Conservation (phyloP, 805 yeast species). For the Zygotorulaspora danielsina region DNA sequence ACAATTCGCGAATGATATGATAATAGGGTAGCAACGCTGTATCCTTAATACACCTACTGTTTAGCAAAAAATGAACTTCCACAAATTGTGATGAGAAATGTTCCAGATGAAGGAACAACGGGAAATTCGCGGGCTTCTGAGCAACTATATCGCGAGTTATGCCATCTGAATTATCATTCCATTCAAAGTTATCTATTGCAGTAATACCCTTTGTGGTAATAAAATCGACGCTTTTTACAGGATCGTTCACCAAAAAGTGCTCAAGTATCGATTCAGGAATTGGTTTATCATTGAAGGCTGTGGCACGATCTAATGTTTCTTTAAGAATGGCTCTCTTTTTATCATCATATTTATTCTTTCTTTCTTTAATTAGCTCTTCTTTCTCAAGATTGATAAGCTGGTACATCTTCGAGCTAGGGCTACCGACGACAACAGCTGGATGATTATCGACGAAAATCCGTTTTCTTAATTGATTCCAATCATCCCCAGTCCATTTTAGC, state of each 20-base stretch:
- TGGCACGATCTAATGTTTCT: conserved; percentile 55
- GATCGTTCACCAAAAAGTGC: conserved; percentile 67
- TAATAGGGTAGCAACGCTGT: conserved; percentile 57
- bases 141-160: conserved; percentile 26
- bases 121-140: conserved; percentile 46
- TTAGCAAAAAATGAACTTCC: conserved; percentile 57
- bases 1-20: conserved; percentile 60
- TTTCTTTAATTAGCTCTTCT: conserved; percentile 45
- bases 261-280: conserved; percentile 67
- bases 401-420: conserved; percentile 60
- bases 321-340: conserved; percentile 54
- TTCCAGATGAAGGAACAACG: conserved; percentile 74
- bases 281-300: conserved; percentile 61
- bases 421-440: conserved; percentile 63
- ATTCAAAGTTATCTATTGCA: conserved; percentile 46
- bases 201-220: conserved; percentile 63
- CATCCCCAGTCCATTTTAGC: conserved; percentile 52
- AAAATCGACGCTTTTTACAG: conserved; percentile 61
- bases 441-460: conserved; percentile 55
- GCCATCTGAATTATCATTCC: conserved; percentile 32
- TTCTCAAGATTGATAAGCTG: conserved; percentile 47
- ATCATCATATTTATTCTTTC: conserved; percentile 51
- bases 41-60: conserved; percentile 47
- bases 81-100: conserved; percentile 75
- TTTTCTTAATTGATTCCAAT: conserved; percentile 62